Evolutionary conservation across 2,329 filamentous ascomycete genomes (phyloP), one percentile per base, ranked within the genome.

Genomic region (Ceratocystis cubensis): DNA sequence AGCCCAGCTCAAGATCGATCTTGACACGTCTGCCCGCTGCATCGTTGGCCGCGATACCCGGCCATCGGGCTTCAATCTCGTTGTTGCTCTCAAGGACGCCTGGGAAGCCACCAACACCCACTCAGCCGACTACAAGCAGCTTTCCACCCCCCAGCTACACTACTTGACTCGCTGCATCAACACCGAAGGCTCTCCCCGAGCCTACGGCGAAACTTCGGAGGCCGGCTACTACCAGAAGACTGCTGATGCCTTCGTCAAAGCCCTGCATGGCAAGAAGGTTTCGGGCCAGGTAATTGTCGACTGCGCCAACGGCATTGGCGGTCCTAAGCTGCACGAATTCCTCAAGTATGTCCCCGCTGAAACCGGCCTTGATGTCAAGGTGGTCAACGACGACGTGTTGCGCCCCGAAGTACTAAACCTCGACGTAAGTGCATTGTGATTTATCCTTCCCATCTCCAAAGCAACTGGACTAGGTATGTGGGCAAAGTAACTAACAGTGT

Each of bases 61-160:
- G 70, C 91, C 93, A 65, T 97, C 93, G 6, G 94, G 94, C 64
- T 88, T 90, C 71, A 87, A 84, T 67, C 86, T 99, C 30, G 88
- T 92, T 37, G 81, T 83, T 48, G 89, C 92, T 68, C 83, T 97
- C 63, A 83, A 86, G 68, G 88, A 90, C 73, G 90, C 90, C 20
- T 80, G 97, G 70, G 85, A 87, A 69, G 89, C 89, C 64, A 87
- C 88, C 61, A 83, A 84, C 66, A 85, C 88, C 65, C 84, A 90
- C 69, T 87, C 84, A 73, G 85, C 85, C 73, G 93, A 97, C 79
- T 93, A 87, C 79, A 94, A 93, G 77, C 87, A 92, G 74, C 81
- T 96, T 73, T 97, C 94, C 13, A 99, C 94, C 2, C 94, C 94
- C n/a, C 94, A 97, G 78, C 83, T 99, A 67, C 94, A 99, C 79